These are phyloP conservation scores for Viridothelium virens DNA, from an alignment of 495 filamentous ascomycete species.

Conservation along the genomic window DNA sequence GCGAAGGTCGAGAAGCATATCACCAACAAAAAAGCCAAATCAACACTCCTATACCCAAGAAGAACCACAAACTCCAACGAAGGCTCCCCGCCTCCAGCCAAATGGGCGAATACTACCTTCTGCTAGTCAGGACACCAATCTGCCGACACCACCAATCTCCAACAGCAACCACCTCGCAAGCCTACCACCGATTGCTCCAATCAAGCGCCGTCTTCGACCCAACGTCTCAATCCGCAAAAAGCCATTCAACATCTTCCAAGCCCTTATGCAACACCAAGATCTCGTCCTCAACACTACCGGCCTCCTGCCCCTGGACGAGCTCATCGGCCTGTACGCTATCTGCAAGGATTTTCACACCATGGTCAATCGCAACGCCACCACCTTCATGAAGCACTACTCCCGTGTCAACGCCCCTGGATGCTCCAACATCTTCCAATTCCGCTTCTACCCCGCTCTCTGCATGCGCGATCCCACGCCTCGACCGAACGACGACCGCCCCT, in stretches of 20 bases:
- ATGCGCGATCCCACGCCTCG: constrained; percentile 41
- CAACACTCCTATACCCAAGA: constrained; percentile 23
- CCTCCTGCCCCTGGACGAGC: constrained; percentile 41
- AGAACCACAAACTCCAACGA: constrained; percentile 13
- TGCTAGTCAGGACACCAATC: neutral
- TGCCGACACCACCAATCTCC: neutral
- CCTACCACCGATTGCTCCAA: constrained; percentile 10
- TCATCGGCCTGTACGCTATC: constrained; percentile 51
- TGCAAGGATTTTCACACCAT: constrained; percentile 48
- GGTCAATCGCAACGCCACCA: constrained; percentile 39
- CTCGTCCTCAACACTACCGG: constrained; percentile 45
- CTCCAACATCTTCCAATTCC: constrained; percentile 44
- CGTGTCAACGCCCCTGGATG: constrained; percentile 40
- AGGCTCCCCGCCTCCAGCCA: constrained; percentile 8
- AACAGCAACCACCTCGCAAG: neutral
- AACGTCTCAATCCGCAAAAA: neutral
- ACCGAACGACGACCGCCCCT: constrained; percentile 19
- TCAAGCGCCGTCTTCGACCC: constrained; percentile 11
- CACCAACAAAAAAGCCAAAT: neutral
- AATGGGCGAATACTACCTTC: neutral
- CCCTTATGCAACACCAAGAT: constrained; percentile 42
- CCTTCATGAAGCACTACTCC: constrained; percentile 39
- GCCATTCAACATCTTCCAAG: constrained; percentile 45
- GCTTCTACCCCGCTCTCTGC: constrained; percentile 45
- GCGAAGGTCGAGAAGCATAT: constrained; percentile 7